Evolutionary conservation across 305 asterid species (phyloP).

Genomic region (Solanum hybrid): DNA sequence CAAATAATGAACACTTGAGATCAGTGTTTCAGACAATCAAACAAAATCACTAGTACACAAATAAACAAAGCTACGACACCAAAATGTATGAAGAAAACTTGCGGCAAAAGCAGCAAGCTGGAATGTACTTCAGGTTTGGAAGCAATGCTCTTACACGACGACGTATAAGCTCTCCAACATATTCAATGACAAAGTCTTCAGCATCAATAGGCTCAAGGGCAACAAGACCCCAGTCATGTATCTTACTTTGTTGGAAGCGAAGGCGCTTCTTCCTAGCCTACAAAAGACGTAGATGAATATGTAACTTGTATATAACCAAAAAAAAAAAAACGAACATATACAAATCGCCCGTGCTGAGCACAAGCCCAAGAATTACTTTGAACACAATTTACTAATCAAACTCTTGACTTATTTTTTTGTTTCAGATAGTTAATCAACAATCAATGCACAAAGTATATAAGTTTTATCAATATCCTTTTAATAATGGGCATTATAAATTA

Average conservation of each 20-base stretch:
- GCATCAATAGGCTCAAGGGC: slow-evolving; percentile 96
- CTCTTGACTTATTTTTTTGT: background rate
- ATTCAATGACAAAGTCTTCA: slow-evolving; percentile 96
- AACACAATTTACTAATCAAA: background rate
- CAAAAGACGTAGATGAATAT: slow-evolving; percentile 3
- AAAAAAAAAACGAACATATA: background rate
- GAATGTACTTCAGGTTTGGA: slow-evolving; percentile 6
- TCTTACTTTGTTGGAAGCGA: slow-evolving; percentile 91
- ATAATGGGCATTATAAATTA: background rate
- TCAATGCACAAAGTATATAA: background rate
- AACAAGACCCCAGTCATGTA: slow-evolving; percentile 97
- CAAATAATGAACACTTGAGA: background rate
- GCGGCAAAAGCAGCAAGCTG: background rate
- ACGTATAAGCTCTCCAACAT: slow-evolving; percentile 98
- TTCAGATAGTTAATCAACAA: background rate
- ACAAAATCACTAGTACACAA: background rate
- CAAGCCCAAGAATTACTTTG: background rate
- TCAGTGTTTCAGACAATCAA: background rate
- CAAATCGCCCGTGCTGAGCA: background rate
- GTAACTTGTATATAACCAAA: slow-evolving; percentile 7
- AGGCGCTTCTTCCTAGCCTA: slow-evolving; percentile 92
- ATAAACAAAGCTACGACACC: background rate
- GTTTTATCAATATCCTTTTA: background rate
- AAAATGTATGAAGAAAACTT: background rate
- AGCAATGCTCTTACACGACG: slow-evolving; percentile 56